Base-by-base conservation (phyloP, 2,329 filamentous ascomycete species). In the Periconia sp. region DNA sequence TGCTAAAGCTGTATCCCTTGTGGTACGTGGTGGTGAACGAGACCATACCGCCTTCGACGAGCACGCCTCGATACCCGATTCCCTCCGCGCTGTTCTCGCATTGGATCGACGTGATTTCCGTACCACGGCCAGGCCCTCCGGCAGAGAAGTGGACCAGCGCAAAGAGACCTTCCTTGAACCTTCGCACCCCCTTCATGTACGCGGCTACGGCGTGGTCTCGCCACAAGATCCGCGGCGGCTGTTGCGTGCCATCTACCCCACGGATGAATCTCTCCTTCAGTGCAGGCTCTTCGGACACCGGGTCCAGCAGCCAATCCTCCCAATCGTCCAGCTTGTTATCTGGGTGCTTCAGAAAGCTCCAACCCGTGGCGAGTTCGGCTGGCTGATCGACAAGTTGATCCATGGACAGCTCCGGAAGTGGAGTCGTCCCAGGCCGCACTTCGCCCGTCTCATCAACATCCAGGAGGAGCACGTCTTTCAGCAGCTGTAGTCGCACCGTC, bases 131-230 rank as follows among this genome's bases (percentile, higher is more conserved):
- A 13, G 53, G 58, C 30, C 53, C 45, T 2, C 58, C 54, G 7
- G 45, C 40, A 8, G 58, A 59, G 14, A 62, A n/a, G 30, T 61
- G 52, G 18, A 57, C 46, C 11, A 60, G 44, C 35, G 56, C 27
- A 17, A 61, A 48, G 20, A 58, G 43, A n/a, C 42, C 42, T 49
- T 57, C 19, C 45, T 47, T 47, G 20, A 47, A 47, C 45, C 33
- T 47, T 7, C 45, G 45, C 15, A 47, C 45, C n/a, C 30, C 20
- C 19, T n/a, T 47, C 20, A 47, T 30, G 20, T 47, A 47, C 19
- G 15, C 19, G 15, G 18, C 19, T 35, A 47, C 45, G 14, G 18
- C 45, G 13, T 33, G 6, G 20, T 47, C 30, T n/a, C 30, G 27
- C 45, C 45, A 47, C 30, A 13, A 35, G 23, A 27, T 27, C 23